A percentile compares a stretch with the other conserved stretches of the same genome.
These are phyloP conservation scores for Pichia cabralensis DNA, from an alignment of 805 yeast species.

Conservation along the genomic window DNA sequence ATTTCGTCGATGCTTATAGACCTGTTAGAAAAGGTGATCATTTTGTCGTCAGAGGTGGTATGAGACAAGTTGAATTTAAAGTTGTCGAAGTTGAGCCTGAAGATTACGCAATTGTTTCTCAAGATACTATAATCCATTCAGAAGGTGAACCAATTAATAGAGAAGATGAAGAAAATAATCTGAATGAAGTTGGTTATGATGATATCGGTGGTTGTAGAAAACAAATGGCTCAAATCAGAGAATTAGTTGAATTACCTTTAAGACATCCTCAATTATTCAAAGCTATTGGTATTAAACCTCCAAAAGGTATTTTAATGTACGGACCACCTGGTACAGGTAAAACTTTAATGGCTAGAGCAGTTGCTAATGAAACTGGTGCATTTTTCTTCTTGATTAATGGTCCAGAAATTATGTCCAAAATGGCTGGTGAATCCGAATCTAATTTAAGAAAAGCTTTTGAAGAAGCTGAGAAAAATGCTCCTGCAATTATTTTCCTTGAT, in stretches of 20 bases:
- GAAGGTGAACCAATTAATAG: slow-evolving; percentile 98
- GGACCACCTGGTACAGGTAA: slow-evolving; percentile 99
- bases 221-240: slow-evolving; percentile 99
- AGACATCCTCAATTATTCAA: slow-evolving; percentile 98
- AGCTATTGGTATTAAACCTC: slow-evolving; percentile 97
- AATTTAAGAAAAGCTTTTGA: slow-evolving; percentile 96
- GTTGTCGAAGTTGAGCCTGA: slow-evolving; percentile 98
- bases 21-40: slow-evolving; percentile 97
- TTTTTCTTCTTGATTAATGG: slow-evolving; percentile 97
- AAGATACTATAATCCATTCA: slow-evolving; percentile 95
- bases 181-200: slow-evolving; percentile 96
- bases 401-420: slow-evolving; percentile 98
- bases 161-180: slow-evolving; percentile 94
- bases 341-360: slow-evolving; percentile 99
- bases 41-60: slow-evolving; percentile 95
- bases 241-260: slow-evolving; percentile 93
- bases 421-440: slow-evolving; percentile 99
- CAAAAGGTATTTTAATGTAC: slow-evolving; percentile 94
- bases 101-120: slow-evolving; percentile 95
- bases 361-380: slow-evolving; percentile 98
- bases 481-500: slow-evolving; percentile 94
- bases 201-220: slow-evolving; percentile 99
- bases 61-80: slow-evolving; percentile 98
- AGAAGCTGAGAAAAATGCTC: slow-evolving; percentile 98
- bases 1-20: slow-evolving; percentile 97